Base-by-base conservation (phyloP, 176 grass and related monocot genomes). In the Hordeum marinum region DNA sequence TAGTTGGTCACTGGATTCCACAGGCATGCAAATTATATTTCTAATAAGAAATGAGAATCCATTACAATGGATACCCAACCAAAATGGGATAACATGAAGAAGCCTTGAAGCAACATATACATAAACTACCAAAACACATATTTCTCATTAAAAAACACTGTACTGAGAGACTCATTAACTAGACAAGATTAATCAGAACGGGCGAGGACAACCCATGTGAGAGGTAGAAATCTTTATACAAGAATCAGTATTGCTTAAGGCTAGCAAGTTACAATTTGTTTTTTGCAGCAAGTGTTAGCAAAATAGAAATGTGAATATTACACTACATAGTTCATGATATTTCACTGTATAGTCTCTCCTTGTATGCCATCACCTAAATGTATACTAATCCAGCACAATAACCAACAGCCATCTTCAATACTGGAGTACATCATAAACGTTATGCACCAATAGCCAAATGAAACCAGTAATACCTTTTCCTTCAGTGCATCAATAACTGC, bases 401-500 rank as follows among this genome's bases (percentile, higher is more conserved):
- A 36, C 10, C n/a, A 23, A 80, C 9, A 64, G 50, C 7, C 20
- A 74, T 26, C 45, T 71, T 80, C 34, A 62, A 37, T 27, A 57
- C 52, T 70, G n/a, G n/a, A n/a, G n/a, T n/a, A 55, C 65, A 12
- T 11, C 65, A 11, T 11, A 40, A 39, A 27, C 12, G 14, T 27
- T 85, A 75, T 62, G 59, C 37, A 27, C 52, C 7, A 3, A 66
- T 23, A 29, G 37, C 54, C 66, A 81, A 57, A 40, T 5, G 24
- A 50, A 59, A 80, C 17, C 29, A 68, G 46, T 55, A 40, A 68
- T 94, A 97, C 94, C 90, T 91, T 92, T 55, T 79, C 68, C 46
- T 94, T 80, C 75, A 97, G 70, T 29, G 90, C 90, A 71, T 92
- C 90, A 75, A 91, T 83, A 89, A 97, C 88, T n/a, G 85, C 86